These are phyloP conservation scores for Salix purpurea DNA, from an alignment of 345 rosid species.

Conservation along the genomic window DNA sequence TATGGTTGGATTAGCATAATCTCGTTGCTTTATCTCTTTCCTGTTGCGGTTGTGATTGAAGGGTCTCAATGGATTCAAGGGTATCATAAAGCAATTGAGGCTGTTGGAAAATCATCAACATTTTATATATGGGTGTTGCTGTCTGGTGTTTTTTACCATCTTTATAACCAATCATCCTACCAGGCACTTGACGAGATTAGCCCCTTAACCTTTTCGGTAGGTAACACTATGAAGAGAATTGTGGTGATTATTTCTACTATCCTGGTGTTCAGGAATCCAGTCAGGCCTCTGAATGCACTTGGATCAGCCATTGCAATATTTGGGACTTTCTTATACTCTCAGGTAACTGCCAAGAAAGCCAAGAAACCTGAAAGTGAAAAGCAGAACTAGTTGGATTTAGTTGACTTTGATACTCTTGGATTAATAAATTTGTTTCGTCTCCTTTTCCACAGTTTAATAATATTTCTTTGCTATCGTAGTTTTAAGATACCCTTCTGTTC, in stretches of 20 bases:
- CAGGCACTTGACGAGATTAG: slow-evolving; percentile 96
- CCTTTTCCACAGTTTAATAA: background rate
- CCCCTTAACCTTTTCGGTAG: slow-evolving; percentile 83
- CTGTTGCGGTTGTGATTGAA: slow-evolving; percentile 80
- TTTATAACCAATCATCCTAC: slow-evolving; percentile 87
- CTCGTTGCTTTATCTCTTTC: slow-evolving; percentile 68
- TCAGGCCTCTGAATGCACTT: slow-evolving; percentile 85
- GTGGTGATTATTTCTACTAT: slow-evolving; percentile 89
- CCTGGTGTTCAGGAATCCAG: slow-evolving; percentile 87
- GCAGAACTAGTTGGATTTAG: slow-evolving; percentile 25
- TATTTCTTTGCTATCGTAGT: background rate
- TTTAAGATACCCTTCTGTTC: background rate
- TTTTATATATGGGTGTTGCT: slow-evolving; percentile 87
- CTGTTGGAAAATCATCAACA: slow-evolving; percentile 59
- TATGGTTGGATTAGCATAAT: slow-evolving; percentile 83
- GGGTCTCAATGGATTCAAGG: slow-evolving; percentile 91
- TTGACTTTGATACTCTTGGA: background rate
- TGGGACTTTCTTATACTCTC: slow-evolving; percentile 88
- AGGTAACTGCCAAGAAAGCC: slow-evolving; percentile 57
- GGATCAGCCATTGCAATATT: slow-evolving; percentile 87
- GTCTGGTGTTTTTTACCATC: slow-evolving; percentile 84
- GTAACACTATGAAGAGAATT: slow-evolving; percentile 93
- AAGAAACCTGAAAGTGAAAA: slow-evolving; percentile 44
- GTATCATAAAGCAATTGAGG: slow-evolving; percentile 63
- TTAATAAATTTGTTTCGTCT: background rate